Conservation (phyloP, 495 filamentous ascomycete species). For the Aspergillus nanangensis region DNA sequence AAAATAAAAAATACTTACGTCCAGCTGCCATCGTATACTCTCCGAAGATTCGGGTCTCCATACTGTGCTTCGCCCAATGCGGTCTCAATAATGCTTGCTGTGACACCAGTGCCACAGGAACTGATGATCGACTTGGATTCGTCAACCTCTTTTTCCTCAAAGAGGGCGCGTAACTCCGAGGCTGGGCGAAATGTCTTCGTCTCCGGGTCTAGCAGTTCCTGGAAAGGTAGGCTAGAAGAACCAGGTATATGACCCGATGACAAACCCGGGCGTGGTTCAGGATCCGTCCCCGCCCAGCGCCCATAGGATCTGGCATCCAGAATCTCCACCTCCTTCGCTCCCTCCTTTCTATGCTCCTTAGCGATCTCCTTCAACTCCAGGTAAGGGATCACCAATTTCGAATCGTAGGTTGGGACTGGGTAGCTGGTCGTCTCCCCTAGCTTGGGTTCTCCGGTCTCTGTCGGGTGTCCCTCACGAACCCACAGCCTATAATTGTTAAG, state of each 20-base stretch:
- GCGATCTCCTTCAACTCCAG: conserved; percentile 76
- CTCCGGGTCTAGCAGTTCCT: conserved; percentile 72
- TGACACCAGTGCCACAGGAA: conserved; percentile 91
- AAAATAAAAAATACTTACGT: conserved; percentile 60
- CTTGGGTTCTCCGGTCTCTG: conserved; percentile 70
- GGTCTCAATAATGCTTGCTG: conserved; percentile 86
- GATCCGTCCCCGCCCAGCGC: conserved; percentile 76
- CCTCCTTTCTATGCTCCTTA: conserved; percentile 71
- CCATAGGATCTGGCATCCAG: conserved; percentile 81
- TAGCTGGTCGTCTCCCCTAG: conserved; percentile 53
- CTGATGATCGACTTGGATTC: conserved; percentile 80
- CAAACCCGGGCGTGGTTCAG: conserved; percentile 84
- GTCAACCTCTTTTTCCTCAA: conserved; percentile 72
- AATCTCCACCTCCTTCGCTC: conserved; percentile 75
- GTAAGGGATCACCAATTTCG: conserved; percentile 60
- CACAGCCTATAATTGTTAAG: conserved; percentile 93
- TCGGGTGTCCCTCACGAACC: conserved; percentile 75
- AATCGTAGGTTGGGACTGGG: conserved; percentile 48
- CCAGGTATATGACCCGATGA: conserved; percentile 89
- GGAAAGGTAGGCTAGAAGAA: conserved; percentile 77
- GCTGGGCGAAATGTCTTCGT: conserved; percentile 75
- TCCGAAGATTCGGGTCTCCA: conserved; percentile 60
- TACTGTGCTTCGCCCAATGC: conserved; percentile 76
- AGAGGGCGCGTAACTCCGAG: conserved; percentile 68
- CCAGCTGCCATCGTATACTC: conserved; percentile 95